phyloP scores from a whole-genome alignment of 129 eudicot genomes.

The Lonicera japonica region DNA sequence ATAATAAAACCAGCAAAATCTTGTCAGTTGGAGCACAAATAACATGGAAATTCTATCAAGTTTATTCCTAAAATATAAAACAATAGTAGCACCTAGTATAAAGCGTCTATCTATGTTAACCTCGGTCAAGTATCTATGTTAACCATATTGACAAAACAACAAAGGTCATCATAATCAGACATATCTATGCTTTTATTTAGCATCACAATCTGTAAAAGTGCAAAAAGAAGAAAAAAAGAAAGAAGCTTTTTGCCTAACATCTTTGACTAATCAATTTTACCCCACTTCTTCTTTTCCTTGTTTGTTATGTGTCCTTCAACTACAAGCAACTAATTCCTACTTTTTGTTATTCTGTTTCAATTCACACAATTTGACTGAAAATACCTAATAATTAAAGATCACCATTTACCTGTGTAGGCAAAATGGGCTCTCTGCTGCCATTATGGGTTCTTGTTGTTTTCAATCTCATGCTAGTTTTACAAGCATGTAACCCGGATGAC shows the following conservation, averaged over 20 bases:
- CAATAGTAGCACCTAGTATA: too few species aligned
- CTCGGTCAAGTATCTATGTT: too few species aligned
- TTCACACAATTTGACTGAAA: neutral
- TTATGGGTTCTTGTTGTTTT: constrained; percentile 10
- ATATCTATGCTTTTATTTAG: constrained; percentile 16
- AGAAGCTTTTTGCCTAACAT: constrained; percentile 1
- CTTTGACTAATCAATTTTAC: constrained; percentile 13
- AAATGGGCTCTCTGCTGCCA: constrained; percentile 13
- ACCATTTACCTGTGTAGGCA: neutral
- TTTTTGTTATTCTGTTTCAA: neutral
- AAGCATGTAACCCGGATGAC: constrained; percentile 33
- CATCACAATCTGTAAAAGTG: constrained; percentile 25
- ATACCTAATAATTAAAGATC: neutral
- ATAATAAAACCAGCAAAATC: neutral
- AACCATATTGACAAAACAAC: neutral
- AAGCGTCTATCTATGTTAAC: too few species aligned
- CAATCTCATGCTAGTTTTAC: neutral
- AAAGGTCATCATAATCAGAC: constrained; percentile 16
- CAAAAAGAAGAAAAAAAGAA: constrained; percentile 2
- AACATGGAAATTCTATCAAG: neutral
- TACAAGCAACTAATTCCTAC: too few species aligned
- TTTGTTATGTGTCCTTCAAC: neutral
- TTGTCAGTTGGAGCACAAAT: constrained; percentile 1
- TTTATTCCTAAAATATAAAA: neutral
- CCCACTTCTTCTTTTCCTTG: neutral